Percentiles rank a stretch among this genome's conserved stretches.
These are phyloP conservation scores for Aspergillus sp. DNA, from an alignment of 2,329 filamentous ascomycete species.

Conservation along the genomic window DNA sequence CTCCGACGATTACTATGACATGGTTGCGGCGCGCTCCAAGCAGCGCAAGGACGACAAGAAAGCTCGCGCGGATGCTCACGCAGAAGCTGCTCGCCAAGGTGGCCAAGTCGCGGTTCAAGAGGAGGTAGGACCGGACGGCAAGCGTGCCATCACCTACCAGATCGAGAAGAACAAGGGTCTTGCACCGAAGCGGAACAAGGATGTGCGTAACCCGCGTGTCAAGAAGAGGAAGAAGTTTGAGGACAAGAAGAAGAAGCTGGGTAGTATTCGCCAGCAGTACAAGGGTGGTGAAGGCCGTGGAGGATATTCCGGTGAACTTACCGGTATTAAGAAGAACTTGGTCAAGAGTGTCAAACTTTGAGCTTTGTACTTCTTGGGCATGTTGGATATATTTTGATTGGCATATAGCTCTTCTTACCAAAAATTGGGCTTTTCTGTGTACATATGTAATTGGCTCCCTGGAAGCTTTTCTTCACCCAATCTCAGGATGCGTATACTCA, in stretches of 20 bases:
- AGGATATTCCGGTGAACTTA: slow-evolving; percentile 84
- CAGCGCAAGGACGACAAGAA: slow-evolving; percentile 66
- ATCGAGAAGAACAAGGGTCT: slow-evolving; percentile 98
- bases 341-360: slow-evolving; percentile 91
- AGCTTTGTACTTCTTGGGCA: slow-evolving; percentile 3
- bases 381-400: slow-evolving; percentile 10
- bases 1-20: slow-evolving; percentile 69
- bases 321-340: slow-evolving; percentile 89
- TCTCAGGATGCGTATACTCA: no score
- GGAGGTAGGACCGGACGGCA: slow-evolving; percentile 71
- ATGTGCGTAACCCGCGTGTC: slow-evolving; percentile 86
- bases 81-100: slow-evolving; percentile 49
- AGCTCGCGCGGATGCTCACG: slow-evolving; percentile 54
- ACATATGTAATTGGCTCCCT: slow-evolving; percentile 13
- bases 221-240: slow-evolving; percentile 98
- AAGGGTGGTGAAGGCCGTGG: slow-evolving; percentile 77
- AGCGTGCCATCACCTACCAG: slow-evolving; percentile 84
- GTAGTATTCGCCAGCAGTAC: slow-evolving; percentile 76
- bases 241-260: slow-evolving; percentile 94
- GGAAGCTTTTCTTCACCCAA: no score
- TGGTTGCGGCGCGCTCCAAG: slow-evolving; percentile 59
- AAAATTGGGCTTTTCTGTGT: slow-evolving; percentile 15
- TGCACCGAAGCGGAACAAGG: slow-evolving; percentile 84
- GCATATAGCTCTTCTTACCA: slow-evolving; percentile 14
- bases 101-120: slow-evolving; percentile 60